These are phyloP conservation scores for Russula sp. DNA, from an alignment of 768 basidiomycete species.

Conservation along the genomic window DNA sequence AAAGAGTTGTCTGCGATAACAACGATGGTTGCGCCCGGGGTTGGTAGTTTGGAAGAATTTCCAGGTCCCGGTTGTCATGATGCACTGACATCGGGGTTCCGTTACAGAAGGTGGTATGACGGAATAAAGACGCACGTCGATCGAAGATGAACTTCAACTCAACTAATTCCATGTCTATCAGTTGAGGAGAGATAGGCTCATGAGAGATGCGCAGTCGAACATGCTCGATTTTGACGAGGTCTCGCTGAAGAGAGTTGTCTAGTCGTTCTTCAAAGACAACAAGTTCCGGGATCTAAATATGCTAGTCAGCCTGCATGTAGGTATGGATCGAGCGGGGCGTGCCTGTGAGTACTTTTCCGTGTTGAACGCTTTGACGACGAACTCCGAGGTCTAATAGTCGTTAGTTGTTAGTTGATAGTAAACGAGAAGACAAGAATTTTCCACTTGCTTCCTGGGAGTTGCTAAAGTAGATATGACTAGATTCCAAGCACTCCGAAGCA, in stretches of 20 bases:
- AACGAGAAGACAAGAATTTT: neutral
- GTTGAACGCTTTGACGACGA: constrained; percentile 70
- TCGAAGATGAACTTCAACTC: constrained; percentile 81
- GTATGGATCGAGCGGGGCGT: constrained; percentile 1
- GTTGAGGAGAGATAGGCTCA: constrained; percentile 61
- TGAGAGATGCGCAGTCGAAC: constrained; percentile 77
- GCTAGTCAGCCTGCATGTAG: neutral
- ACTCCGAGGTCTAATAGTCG: constrained; percentile 61
- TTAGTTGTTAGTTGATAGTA: constrained; percentile 11
- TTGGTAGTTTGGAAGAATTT: constrained; percentile 74
- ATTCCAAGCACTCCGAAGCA: constrained; percentile 68
- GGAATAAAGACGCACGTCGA: constrained; percentile 42
- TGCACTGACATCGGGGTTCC: constrained; percentile 44
- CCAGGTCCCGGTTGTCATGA: constrained; percentile 83
- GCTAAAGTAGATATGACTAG: constrained; percentile 73
- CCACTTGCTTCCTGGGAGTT: constrained; percentile 67
- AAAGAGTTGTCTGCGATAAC: constrained; percentile 62
- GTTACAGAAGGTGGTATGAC: neutral
- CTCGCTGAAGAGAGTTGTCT: constrained; percentile 80
- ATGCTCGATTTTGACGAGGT: constrained; percentile 77
- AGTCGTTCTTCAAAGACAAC: constrained; percentile 73
- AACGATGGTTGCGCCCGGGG: constrained; percentile 47
- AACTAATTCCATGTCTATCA: constrained; percentile 77
- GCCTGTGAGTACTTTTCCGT: constrained; percentile 83
- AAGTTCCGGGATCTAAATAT: constrained; percentile 71